phyloP scores from a whole-genome alignment of 768 basidiomycete species.

The Favolaschia claudopus region DNA sequence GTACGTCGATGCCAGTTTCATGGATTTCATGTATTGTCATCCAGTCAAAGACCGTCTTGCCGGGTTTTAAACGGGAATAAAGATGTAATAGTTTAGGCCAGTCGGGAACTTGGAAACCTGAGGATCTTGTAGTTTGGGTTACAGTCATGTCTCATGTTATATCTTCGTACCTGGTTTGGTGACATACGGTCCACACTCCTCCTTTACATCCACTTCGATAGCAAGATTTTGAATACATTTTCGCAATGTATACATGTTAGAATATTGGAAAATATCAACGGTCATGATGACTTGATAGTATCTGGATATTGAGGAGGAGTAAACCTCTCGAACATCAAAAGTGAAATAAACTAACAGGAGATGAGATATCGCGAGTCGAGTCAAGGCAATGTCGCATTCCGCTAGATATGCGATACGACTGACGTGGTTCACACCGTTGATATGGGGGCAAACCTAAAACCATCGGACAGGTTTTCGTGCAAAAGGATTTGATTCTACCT shows the following conservation, averaged over 20 bases:
- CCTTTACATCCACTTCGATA: constrained; percentile 81
- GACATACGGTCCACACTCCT: constrained; percentile 94
- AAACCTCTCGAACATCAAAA: neutral
- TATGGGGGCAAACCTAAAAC: constrained; percentile 74
- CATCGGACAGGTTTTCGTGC: neutral
- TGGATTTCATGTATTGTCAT: constrained; percentile 79
- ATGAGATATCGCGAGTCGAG: constrained; percentile 89
- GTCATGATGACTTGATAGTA: constrained; percentile 98
- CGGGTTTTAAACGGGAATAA: constrained; percentile 86
- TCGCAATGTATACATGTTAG: constrained; percentile 94
- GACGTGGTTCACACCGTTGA: constrained; percentile 93
- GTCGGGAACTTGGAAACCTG: constrained; percentile 70
- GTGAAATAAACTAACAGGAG: constrained; percentile 80
- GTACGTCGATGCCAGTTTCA: constrained; percentile 81
- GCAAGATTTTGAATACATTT: constrained; percentile 90
- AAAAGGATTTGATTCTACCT: constrained; percentile 51
- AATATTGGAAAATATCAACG: constrained; percentile 96
- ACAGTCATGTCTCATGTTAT: neutral
- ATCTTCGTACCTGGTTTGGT: constrained; percentile 68
- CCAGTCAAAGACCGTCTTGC: constrained; percentile 88
- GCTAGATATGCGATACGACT: constrained; percentile 91
- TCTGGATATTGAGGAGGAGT: constrained; percentile 45
- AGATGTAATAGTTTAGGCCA: constrained; percentile 89
- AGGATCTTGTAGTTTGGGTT: constrained; percentile 5
- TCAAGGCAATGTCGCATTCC: constrained; percentile 83